Evolutionary conservation across 495 filamentous ascomycete genomes (phyloP), one percentile per base, ranked within the genome.

Genomic region (Geoglossum glabrum): DNA sequence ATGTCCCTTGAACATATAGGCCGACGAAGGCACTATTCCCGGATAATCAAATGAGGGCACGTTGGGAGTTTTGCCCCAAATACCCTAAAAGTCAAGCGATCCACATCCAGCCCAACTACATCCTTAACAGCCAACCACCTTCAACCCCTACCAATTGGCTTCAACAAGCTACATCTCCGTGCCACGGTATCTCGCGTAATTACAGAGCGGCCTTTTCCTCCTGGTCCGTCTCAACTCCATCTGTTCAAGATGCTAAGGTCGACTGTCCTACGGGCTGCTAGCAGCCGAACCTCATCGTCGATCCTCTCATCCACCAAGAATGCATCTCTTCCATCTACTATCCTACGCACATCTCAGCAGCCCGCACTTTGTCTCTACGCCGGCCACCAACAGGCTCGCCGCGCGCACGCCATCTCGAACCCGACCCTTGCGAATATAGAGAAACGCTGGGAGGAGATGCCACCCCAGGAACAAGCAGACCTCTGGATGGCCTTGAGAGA

Each of bases 401-500:
- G 79, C 64, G 83, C 83, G 52, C 90, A 95, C 71, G 90, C 92
- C 66, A 92, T 98, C 74, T 86, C 88, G 61, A 98, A 96, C 76
- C 92, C 93, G 64, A 95, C 89, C 31, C 81, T 98, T 61, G 86
- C 87, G 71, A 84, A 93, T 73, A 96, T 98, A 68, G 92, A 98
- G 82, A 97, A 95, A 86, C 77, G 92, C 73, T 98, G 92, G 92
- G 92, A 98, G 76, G 78, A 69, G 58, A 86, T 98, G 86, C 89
- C 88, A 38, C 87, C 90, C 58, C 86, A 93, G 76, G 92, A 98
- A 80, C 92, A 98, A 80, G 92, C 93, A 60, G 92, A 97, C 68
- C 73, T 98, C 64, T 98, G 90, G 90, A 98, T 98, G 92, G 75
- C 84, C 64, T 76, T 98, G 69, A 76, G 92, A 65, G 92, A 98